Evolutionary conservation across 73 alveolate species (phyloP).

Genomic region (Paramecium tetraurelia): DNA sequence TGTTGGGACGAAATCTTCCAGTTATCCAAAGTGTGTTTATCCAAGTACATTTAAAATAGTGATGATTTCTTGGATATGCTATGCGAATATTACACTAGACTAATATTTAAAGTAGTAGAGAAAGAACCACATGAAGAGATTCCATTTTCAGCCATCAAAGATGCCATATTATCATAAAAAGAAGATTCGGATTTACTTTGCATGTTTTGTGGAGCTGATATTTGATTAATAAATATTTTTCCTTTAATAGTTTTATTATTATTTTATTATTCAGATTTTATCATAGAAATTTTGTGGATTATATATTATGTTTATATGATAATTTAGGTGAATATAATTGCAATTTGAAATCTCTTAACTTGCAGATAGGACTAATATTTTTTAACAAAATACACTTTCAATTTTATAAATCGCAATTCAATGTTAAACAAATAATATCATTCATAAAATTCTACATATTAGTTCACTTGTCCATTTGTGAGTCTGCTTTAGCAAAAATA

Average conservation of each 20-base stretch:
- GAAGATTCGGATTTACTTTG: conserved; percentile 22
- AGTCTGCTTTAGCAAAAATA: no score
- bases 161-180: not conserved
- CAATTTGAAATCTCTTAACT: no score
- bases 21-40: not conserved
- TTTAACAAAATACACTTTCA: no score
- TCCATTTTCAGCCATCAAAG: not conserved
- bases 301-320: no score
- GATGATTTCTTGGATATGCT: conserved; percentile 43
- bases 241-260: not conserved
- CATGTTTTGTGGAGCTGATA: conserved; percentile 53
- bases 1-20: not conserved
- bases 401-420: no score
- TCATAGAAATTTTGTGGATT: no score
- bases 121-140: conserved; percentile 5
- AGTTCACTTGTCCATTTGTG: not conserved
- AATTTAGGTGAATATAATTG: no score
- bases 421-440: not conserved
- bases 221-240: not conserved
- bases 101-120: conserved; percentile 23
- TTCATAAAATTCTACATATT: not conserved
- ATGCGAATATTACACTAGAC: conserved; percentile 36
- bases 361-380: no score
- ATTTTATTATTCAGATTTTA: no score
- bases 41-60: not conserved